These are phyloP conservation scores for Claviceps citrina DNA, from an alignment of 2,329 filamentous ascomycete species.

Conservation along the genomic window DNA sequence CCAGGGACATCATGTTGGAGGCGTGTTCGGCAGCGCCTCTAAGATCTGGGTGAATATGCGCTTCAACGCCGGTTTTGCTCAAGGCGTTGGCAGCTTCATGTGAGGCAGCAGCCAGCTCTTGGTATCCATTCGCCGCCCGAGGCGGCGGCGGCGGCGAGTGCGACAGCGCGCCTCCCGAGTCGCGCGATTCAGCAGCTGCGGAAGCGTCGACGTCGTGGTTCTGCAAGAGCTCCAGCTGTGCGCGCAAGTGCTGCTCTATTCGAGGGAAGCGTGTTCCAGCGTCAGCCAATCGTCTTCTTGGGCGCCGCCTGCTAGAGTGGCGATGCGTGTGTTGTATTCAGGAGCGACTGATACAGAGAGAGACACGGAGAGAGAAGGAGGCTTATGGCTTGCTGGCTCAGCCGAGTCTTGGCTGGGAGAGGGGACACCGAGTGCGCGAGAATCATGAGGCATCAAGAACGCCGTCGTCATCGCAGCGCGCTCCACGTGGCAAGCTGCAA, in stretches of 20 bases:
- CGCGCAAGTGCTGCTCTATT: slow-evolving; percentile 27
- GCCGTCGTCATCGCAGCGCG: background rate
- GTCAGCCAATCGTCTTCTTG: slow-evolving; percentile 10
- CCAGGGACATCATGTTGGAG: slow-evolving; percentile 25
- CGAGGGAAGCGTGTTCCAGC: slow-evolving; percentile 3
- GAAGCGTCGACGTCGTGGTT: slow-evolving; percentile 22
- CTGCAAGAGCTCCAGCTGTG: slow-evolving; percentile 29
- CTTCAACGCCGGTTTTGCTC: slow-evolving; percentile 25
- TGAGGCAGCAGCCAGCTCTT: slow-evolving; percentile 20
- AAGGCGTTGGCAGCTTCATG: slow-evolving; percentile 21
- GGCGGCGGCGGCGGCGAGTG: slow-evolving; percentile 14
- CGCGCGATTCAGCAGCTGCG: slow-evolving; percentile 16
- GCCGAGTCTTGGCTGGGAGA: too few species aligned
- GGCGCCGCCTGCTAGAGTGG: background rate
- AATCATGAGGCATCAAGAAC: too few species aligned
- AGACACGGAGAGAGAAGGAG: too few species aligned
- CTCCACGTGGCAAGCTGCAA: background rate
- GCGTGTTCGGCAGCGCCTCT: slow-evolving; percentile 18
- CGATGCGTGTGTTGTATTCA: background rate
- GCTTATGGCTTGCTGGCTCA: too few species aligned
- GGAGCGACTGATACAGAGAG: background rate
- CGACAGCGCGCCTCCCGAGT: slow-evolving; percentile 15
- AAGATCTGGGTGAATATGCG: slow-evolving; percentile 34
- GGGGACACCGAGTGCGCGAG: too few species aligned
- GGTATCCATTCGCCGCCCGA: slow-evolving; percentile 31